Evolutionary conservation across 208 protist genomes (phyloP), one percentile per base, ranked within the genome.

Genomic region (Porcisia hertigi): DNA sequence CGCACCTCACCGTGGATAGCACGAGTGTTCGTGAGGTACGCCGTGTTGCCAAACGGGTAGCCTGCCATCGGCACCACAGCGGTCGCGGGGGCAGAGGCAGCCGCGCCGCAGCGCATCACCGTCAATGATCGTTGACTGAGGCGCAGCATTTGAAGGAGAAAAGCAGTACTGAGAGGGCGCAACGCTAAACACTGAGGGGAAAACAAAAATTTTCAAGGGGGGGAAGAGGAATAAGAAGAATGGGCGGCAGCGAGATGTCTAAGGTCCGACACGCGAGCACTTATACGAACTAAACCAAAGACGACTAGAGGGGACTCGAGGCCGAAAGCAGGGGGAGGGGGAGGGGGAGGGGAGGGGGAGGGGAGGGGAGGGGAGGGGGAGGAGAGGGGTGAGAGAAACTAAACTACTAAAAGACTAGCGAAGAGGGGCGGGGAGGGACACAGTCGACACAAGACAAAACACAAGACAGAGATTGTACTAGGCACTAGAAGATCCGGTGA

Each of bases 1-100:
- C 93, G 86, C 87, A 95, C 83, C 80, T 96, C 92, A 34, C 93
- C 91, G 81, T 97, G 93, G 41, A 97, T 87, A 43, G 53, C 30
- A 43, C 92, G 76, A 3, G 30, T 36, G 14, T 25, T 30, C 18
- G 23, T 62, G 45, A n/a, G 41, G 25, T 76, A 52, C 23, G 55
- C 41, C 36, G 58, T 58, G 60, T 34, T 43, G 41, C 39, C 47
- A 9, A 25, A 49, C 39, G 23, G 23, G 23, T n/a, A 52, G 41
- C 2, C 30, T 9, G 34, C 23, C 49, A n/a, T 60, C 14, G 55
- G 23, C 39, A n/a, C 49, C 69, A 30, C 49, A 25, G 53, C 25
- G 20, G n/a, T 39, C 18, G 69, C 34, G 55, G 54, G 34, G n/a
- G 54, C 54, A 45, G 54, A 18, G 69, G 55, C 20, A 45, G 23